A percentile compares a stretch with the other conserved stretches of the same genome.
Evolutionary conservation across 495 filamentous ascomycete genomes (phyloP).

Genomic region (Friedmanniomyces simplex): DNA sequence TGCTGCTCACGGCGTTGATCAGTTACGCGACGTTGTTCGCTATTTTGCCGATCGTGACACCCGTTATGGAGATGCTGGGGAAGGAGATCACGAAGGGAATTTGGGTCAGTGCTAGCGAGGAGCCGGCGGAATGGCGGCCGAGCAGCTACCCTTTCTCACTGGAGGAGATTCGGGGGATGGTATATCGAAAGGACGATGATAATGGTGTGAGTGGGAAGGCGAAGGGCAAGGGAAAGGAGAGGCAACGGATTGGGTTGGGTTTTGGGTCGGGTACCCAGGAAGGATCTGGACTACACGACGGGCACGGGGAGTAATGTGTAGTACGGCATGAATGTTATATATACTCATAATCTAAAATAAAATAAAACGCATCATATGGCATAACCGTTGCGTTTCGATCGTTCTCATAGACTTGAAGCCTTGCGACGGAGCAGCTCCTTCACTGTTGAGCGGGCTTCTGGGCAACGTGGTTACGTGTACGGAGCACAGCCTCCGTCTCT

Average conservation of each 20-base stretch:
- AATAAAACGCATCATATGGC: no score
- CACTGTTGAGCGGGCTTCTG: no score
- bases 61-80: constrained; percentile 17
- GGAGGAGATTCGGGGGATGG: constrained; percentile 1
- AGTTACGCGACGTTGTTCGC: constrained; percentile 13
- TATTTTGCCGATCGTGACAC: constrained; percentile 13
- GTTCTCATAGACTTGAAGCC: no score
- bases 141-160: constrained; percentile 11
- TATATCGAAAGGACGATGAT: constrained; percentile 10
- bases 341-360: no score
- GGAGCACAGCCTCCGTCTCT: no score
- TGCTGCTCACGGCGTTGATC: constrained; percentile 16
- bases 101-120: constrained; percentile 12
- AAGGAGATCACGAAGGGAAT: constrained; percentile 18
- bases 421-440: no score
- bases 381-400: no score
- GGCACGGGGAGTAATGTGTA: neutral
- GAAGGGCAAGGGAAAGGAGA: neutral
- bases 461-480: no score
- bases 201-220: neutral
- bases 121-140: constrained; percentile 2
- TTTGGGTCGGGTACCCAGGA: neutral
- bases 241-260: neutral
- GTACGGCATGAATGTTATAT: no score
- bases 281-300: neutral